These are phyloP conservation scores for Sugiyamaella castrensis DNA, from an alignment of 1,139 yeast species.

Conservation along the genomic window DNA sequence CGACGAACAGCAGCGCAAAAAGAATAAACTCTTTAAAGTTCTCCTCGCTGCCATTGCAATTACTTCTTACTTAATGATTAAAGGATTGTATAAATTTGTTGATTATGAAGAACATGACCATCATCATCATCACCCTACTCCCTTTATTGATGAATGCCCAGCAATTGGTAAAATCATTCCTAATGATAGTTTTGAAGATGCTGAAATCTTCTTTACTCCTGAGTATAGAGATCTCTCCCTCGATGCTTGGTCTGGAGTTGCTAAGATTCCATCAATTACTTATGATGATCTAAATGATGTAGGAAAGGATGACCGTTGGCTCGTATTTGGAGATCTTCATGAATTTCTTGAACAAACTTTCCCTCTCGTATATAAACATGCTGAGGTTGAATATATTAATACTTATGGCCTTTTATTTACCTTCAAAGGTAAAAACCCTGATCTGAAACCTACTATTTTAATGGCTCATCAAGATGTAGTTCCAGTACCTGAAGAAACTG, in stretches of 20 bases:
- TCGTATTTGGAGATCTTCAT: slow-evolving; percentile 51
- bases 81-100: too few species aligned
- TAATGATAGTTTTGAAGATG: slow-evolving; percentile 2
- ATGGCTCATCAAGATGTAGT: slow-evolving; percentile 83
- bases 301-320: slow-evolving; percentile 39
- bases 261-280: slow-evolving; percentile 59
- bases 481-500: slow-evolving; percentile 62
- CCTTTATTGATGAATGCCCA: slow-evolving; percentile 5
- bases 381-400: slow-evolving; percentile 49
- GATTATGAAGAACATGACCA: too few species aligned
- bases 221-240: slow-evolving; percentile 30
- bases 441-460: slow-evolving; percentile 60
- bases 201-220: slow-evolving; percentile 21
- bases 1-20: too few species aligned
- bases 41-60: too few species aligned
- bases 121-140: too few species aligned
- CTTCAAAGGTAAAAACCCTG: slow-evolving; percentile 56
- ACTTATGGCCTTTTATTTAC: slow-evolving; percentile 64
- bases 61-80: too few species aligned
- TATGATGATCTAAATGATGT: slow-evolving; percentile 53
- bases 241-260: slow-evolving; percentile 43
- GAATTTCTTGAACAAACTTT: slow-evolving; percentile 54
- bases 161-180: slow-evolving; percentile 5
- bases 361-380: slow-evolving; percentile 38
- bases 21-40: too few species aligned